These are phyloP conservation scores for Pichia ethanolica DNA, from an alignment of 805 yeast species.

Conservation along the genomic window DNA sequence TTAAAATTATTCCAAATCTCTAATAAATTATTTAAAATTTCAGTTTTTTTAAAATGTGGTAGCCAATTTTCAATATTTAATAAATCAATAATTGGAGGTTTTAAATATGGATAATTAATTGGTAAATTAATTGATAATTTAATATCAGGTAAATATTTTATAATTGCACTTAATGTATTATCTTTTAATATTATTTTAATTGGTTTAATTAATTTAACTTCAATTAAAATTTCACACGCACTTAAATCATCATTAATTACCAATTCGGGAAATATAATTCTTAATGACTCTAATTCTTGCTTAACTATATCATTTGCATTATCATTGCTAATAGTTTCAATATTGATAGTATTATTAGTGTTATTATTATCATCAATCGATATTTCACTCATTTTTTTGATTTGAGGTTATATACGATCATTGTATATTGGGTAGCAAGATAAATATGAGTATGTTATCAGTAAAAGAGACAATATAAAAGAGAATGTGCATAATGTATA, in stretches of 20 bases:
- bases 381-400: no score
- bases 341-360: no score
- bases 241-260: constrained; percentile 1
- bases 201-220: no score
- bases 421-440: no score
- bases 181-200: not conserved
- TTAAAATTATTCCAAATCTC: constrained; percentile 6
- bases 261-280: constrained; percentile 36
- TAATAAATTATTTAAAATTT: constrained; percentile 13
- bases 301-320: not conserved
- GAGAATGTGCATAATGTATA: no score
- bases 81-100: constrained; percentile 26
- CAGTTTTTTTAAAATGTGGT: not conserved
- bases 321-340: no score
- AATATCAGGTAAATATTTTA: constrained; percentile 29
- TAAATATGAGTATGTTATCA: no score
- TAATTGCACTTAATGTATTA: not conserved
- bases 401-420: no score
- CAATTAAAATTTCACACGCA: constrained; percentile 16
- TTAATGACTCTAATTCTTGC: constrained; percentile 36
- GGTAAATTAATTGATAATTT: constrained; percentile 27
- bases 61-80: constrained; percentile 26
- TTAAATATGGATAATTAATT: constrained; percentile 28
- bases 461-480: no score
- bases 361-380: no score